Evolutionary conservation across 805 yeast genomes (phyloP), one percentile per base, ranked within the genome.

Genomic region (Debaryomyces tyrocola): DNA sequence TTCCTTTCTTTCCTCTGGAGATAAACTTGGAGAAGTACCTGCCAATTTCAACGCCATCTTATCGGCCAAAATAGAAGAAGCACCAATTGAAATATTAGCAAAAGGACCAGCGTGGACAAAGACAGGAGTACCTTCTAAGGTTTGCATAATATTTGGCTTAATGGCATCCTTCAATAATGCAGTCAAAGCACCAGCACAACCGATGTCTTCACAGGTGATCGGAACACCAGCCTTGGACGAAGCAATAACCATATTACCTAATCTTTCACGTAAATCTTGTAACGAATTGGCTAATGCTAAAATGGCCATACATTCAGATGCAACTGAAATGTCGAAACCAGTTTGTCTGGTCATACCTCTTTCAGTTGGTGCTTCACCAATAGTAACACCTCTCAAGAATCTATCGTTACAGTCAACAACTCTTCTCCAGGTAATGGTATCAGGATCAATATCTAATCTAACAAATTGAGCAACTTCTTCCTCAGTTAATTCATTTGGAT

Each of bases 91-190:
- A 53, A 87, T 87, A 66, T 87, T 87, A 59, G 95, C 95, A 62
- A 87, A 87, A 50, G 95, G 95, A 52, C 95, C 95, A 41, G 94
- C 94, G 63, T 87, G 95, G 41, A 87, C 89, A 58, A 87, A 80
- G 15, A 87, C 95, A 20, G 95, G 95, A 20, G 94, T 85, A 55
- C 94, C 94, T 70, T 87, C 95, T 61, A 87, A 77, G 31, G 94
- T 85, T 74, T 87, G 95, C 95, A 87, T 87, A 63, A 87, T 73
- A 59, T 87, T 87, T 53, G 95, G 95, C 64, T 87, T 87, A 55
- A 87, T 80, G 14, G 92, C 90, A 64, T 87, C 95, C 65, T 85
- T 86, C 60, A 87, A 73, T 56, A 87, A 70, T 2, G 92, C 94
- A 49, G 92, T 83, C 64, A 87, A 78, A 21, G 95, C 92, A 64